Percentiles rank a stretch among this genome's conserved stretches.
These are phyloP conservation scores for Volvox reticuliferus DNA, from an alignment of 139 green algal species.

Conservation along the genomic window DNA sequence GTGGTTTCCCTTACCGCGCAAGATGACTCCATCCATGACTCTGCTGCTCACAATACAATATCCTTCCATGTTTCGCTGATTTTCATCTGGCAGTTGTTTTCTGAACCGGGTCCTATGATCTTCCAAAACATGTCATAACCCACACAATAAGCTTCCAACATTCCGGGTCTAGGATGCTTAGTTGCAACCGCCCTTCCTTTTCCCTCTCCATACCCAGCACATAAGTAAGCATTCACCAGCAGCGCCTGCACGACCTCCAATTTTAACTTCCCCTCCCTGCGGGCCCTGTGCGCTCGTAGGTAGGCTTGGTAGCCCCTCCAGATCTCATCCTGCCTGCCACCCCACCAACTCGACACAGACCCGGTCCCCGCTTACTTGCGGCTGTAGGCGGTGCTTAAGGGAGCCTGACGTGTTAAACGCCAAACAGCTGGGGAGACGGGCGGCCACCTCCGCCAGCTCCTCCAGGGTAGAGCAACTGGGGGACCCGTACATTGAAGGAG, in stretches of 20 bases:
- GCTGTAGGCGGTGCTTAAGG: not conserved
- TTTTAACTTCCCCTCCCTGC: too few relatives aligned
- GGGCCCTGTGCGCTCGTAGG: not conserved
- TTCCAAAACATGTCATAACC: too few relatives aligned
- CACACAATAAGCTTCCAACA: too few relatives aligned
- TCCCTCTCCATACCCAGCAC: not conserved
- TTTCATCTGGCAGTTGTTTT: not conserved
- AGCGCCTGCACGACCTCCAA: not conserved
- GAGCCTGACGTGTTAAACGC: conserved; percentile 10
- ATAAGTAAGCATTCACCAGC: not conserved
- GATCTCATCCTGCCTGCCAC: too few relatives aligned
- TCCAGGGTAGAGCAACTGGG: conserved; percentile 13
- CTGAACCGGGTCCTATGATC: too few relatives aligned
- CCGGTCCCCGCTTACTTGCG: not conserved
- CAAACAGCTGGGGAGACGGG: not conserved
- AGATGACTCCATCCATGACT: not conserved
- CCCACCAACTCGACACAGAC: not conserved
- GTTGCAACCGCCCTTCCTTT: too few relatives aligned
- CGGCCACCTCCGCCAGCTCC: conserved; percentile 11
- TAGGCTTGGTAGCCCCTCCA: not conserved
- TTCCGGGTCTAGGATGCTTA: too few relatives aligned
- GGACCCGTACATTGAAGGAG: not conserved
- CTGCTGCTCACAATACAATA: not conserved
- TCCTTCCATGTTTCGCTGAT: not conserved
- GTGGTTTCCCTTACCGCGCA: not conserved